These are phyloP conservation scores for Sclerotinia borealis DNA, from an alignment of 2,329 filamentous ascomycete species.

Conservation along the genomic window DNA sequence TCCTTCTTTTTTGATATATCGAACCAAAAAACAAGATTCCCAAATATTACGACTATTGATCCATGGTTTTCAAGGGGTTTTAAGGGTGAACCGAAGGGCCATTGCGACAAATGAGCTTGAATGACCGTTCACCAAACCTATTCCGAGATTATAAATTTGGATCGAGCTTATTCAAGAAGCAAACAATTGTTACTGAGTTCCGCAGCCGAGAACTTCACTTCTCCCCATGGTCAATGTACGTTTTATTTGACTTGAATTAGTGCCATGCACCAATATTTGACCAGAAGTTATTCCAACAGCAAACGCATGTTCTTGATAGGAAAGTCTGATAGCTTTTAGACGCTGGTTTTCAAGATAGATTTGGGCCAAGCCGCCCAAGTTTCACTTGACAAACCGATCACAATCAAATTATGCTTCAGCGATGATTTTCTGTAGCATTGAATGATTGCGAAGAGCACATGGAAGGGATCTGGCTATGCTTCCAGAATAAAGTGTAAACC, in stretches of 20 bases:
- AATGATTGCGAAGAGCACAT: not conserved
- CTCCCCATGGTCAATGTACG: not conserved
- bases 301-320: not conserved
- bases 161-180: not conserved
- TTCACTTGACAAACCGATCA: not conserved
- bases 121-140: not conserved
- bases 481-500: not conserved
- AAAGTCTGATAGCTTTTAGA: not conserved
- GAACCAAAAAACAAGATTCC: not conserved
- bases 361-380: not conserved
- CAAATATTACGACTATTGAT: not conserved
- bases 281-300: not conserved
- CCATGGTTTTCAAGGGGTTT: not conserved
- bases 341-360: not conserved
- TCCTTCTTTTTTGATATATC: not conserved
- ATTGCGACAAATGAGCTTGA: not conserved
- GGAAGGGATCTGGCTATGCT: not conserved
- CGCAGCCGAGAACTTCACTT: not conserved
- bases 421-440: not conserved
- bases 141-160: not conserved
- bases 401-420: not conserved
- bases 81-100: not conserved
- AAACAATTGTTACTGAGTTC: not conserved
- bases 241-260: not conserved
- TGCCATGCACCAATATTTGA: not conserved